Base-by-base conservation (phyloP, 148 eudicot genomes). In the Persicaria tinctoria region DNA sequence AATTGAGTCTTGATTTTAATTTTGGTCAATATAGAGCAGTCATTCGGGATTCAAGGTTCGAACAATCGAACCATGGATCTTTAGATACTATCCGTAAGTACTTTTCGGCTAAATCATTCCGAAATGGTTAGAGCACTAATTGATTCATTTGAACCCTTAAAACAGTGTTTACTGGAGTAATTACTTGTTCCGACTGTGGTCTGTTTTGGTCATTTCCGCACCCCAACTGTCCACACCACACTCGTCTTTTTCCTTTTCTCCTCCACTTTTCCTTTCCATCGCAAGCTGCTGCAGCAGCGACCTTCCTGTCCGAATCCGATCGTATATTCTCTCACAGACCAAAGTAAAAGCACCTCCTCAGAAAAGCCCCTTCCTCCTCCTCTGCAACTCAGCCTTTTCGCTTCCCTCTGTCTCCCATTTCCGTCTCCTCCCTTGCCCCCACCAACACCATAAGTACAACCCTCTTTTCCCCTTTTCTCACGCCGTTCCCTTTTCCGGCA, bases 361-460 rank as follows among this genome's bases (percentile, higher is more conserved):
- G 70, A 66, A 66, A 66, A 60, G 48, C 47, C 70, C 70, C 18
- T 41, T 66, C 66, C 66, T 23, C 49, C 72, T 68, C 73, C 44
- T 50, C 74, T 27, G 74, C 74, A 47, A 18, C 55, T 71, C 51
- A 47, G 55, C 38, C 47, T 71, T 71, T 71, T 23, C 17, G 12
- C 41, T 17, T 46, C 55, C 55, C 4, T 8, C 14, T 23, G 55
- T 71, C 74, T 50, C n/a, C 55, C 74, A 71, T 50, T 48, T 71
- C 6, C 57, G 57, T 14, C 13, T 5, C 7, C 14, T 48, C 7
- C 44, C 32, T 14, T 8, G 27, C 27, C 71, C 38, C 48, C 13
- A 45, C 41, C 41, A 32, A 32, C 3, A 32, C 41, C 41, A 69
- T 69, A 69, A 44, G 51, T 41, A 46, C 20, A 13, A 5, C 51